Percentiles rank a stretch among this genome's conserved stretches.
These are phyloP conservation scores for Acanthamoeba divionensis DNA, from an alignment of 208 protist genomes.

Conservation along the genomic window DNA sequence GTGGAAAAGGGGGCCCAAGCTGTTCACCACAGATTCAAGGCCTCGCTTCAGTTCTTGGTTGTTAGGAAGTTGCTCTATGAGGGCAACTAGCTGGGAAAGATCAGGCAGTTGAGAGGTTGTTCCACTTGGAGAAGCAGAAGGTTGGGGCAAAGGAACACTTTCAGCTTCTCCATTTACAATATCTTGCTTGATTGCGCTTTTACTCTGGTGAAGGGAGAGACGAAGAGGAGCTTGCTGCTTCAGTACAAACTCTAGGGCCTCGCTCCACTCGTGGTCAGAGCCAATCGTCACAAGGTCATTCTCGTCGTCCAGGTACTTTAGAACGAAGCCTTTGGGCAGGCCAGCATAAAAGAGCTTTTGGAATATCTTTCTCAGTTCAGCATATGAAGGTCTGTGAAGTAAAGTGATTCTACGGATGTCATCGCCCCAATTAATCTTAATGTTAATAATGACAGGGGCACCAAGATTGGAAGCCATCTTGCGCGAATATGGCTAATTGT, in stretches of 20 bases:
- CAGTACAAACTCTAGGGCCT: slow-evolving; percentile 12
- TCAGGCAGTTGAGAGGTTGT: too few relatives aligned
- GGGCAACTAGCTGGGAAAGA: too few relatives aligned
- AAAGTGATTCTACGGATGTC: slow-evolving; percentile 25
- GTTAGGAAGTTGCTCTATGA: too few relatives aligned
- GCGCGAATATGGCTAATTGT: too few relatives aligned
- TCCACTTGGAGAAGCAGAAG: too few relatives aligned
- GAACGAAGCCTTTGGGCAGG: not conserved
- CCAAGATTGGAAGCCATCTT: too few relatives aligned
- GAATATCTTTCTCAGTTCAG: not conserved
- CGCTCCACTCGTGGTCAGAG: slow-evolving; percentile 17
- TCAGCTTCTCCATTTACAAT: too few relatives aligned
- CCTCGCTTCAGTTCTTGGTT: too few relatives aligned
- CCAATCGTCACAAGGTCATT: slow-evolving; percentile 33
- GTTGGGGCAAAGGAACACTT: too few relatives aligned
- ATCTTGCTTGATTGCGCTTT: too few relatives aligned
- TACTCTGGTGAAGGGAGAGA: not conserved
- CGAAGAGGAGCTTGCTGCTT: not conserved
- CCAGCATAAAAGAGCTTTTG: not conserved
- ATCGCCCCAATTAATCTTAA: not conserved
- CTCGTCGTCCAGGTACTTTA: slow-evolving; percentile 53
- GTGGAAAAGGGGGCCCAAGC: too few relatives aligned
- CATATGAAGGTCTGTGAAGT: not conserved
- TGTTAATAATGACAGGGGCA: not conserved
- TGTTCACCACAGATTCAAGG: too few relatives aligned